Percentiles rank a stretch among this genome's conserved stretches.
phyloP scores from a whole-genome alignment of 2,329 filamentous ascomycete species.

The Penicillium crustosum region DNA sequence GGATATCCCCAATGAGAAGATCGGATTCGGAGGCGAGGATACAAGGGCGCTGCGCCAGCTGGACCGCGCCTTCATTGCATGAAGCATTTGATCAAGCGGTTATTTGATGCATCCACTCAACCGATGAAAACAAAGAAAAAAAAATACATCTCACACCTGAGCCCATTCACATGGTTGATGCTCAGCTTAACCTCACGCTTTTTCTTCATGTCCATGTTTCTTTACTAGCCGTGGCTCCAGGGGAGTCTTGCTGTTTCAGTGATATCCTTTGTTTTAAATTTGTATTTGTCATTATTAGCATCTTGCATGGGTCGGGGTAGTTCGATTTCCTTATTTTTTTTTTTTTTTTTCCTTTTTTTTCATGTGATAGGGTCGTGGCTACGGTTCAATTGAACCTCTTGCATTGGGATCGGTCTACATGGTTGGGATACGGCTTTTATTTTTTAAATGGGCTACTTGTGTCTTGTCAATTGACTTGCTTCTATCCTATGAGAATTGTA shows the following conservation, averaged over 20 bases:
- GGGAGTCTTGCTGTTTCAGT: conserved; percentile 16
- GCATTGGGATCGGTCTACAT: conserved; percentile 29
- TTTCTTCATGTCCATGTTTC: conserved; percentile 6
- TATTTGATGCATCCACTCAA: not conserved
- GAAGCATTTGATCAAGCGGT: conserved; percentile 3
- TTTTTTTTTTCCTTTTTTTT: not conserved
- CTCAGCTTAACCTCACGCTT: not conserved
- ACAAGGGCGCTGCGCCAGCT: conserved; percentile 65
- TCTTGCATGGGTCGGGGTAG: conserved; percentile 24
- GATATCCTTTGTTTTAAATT: conserved; percentile 20
- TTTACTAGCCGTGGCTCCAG: not conserved
- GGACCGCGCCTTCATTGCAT: conserved; percentile 54
- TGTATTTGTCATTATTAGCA: conserved; percentile 19
- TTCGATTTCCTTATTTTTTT: conserved; percentile 16
- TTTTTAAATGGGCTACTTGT: conserved; percentile 1
- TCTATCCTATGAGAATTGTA: not conserved
- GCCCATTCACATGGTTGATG: not conserved
- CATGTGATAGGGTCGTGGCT: conserved; percentile 14
- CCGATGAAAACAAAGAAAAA: not conserved
- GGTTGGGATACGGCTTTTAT: conserved; percentile 18
- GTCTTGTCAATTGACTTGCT: conserved; percentile 17
- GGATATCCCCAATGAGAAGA: conserved; percentile 58
- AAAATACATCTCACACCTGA: not conserved
- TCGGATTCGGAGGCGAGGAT: conserved; percentile 61
- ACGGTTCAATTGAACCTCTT: conserved; percentile 8